Evolutionary conservation across 768 basidiomycete genomes (phyloP).

Genomic region (Phanerodontia chrysosporium): DNA sequence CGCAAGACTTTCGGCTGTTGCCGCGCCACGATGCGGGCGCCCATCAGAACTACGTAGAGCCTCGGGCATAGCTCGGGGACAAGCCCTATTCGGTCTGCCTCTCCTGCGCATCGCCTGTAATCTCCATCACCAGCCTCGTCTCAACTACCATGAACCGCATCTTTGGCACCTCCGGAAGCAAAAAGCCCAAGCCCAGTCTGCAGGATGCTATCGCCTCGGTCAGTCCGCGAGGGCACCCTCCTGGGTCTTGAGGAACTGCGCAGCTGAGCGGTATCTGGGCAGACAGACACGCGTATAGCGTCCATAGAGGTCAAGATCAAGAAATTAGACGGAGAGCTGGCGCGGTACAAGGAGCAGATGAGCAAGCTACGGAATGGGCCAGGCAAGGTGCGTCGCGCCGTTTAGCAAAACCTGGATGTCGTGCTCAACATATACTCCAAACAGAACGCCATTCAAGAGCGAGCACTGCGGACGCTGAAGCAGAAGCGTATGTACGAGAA

Average conservation of each 20-base stretch:
- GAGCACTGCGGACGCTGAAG: slow-evolving; percentile 89
- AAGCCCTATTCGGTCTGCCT: neutral
- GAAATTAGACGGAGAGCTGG: slow-evolving; percentile 92
- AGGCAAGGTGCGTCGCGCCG: slow-evolving; percentile 69
- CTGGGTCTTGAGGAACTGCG: neutral
- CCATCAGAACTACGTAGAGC: neutral
- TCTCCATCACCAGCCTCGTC: neutral
- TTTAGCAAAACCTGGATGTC: neutral
- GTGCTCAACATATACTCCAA: neutral
- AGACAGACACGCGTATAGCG: slow-evolving; percentile 86
- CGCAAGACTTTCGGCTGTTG: no score
- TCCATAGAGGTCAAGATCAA: slow-evolving; percentile 95
- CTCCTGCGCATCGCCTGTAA: neutral
- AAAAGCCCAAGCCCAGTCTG: slow-evolving; percentile 82
- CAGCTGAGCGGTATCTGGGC: neutral
- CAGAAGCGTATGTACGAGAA: slow-evolving; percentile 96
- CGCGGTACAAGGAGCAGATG: slow-evolving; percentile 94
- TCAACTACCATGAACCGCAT: slow-evolving; percentile 68
- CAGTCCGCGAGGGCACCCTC: slow-evolving; percentile 23
- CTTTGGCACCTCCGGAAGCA: slow-evolving; percentile 69
- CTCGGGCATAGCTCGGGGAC: neutral
- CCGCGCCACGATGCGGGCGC: neutral
- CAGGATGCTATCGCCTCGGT: slow-evolving; percentile 93
- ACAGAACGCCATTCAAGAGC: slow-evolving; percentile 87
- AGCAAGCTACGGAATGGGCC: slow-evolving; percentile 88